Conservation (phyloP, 1,284 basidiomycete genomes). For the Phylloporus sp. region DNA sequence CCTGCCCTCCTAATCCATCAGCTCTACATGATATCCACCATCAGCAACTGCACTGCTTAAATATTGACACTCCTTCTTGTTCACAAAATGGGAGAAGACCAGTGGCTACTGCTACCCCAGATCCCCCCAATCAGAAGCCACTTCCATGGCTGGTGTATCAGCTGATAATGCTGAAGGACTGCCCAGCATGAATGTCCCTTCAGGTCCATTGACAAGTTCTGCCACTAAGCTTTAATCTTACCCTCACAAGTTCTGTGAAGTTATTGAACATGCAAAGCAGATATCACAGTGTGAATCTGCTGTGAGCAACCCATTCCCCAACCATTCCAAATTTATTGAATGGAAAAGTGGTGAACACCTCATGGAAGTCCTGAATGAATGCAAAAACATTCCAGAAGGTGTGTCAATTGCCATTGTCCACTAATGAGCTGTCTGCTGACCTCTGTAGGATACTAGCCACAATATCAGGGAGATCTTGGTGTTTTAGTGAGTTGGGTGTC, state of each 20-base stretch:
- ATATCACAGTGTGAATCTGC: background rate
- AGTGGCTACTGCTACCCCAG: background rate
- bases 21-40: background rate
- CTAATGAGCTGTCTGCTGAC: background rate
- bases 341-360: background rate
- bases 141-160: background rate
- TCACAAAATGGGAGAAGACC: background rate
- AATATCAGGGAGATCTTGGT: background rate
- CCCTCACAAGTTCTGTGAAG: background rate
- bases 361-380: background rate
- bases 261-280: background rate
- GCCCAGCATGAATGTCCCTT: background rate
- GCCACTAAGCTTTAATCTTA: background rate
- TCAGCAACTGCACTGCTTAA: background rate
- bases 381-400: background rate
- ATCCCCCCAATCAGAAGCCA: background rate
- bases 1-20: background rate
- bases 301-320: background rate
- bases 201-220: background rate
- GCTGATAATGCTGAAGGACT: background rate
- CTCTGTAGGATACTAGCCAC: background rate
- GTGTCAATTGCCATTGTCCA: background rate
- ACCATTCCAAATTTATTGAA: background rate
- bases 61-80: background rate
- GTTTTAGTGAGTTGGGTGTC: background rate